A percentile compares a stretch with the other conserved stretches of the same genome.
Evolutionary conservation across 495 filamentous ascomycete genomes (phyloP).

Genomic region (Amphirosellinia nigrospora): DNA sequence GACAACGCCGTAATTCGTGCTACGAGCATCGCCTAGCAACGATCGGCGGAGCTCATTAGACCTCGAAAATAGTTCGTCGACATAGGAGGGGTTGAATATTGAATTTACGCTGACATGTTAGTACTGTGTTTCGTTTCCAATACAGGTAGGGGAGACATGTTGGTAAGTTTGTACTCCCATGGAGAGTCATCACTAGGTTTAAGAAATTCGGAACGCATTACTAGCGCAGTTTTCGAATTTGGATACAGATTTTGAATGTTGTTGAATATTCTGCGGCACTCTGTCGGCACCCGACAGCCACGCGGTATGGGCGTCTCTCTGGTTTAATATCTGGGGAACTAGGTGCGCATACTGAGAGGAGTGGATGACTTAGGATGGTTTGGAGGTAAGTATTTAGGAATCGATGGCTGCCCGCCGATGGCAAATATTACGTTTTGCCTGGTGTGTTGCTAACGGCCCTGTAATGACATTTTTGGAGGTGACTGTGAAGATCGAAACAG

Average conservation of each 20-base stretch:
- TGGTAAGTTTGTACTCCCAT: slow-evolving; percentile 64
- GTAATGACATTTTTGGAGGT: slow-evolving; percentile 45
- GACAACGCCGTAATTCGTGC: slow-evolving; percentile 95
- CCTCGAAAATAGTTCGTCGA: slow-evolving; percentile 74
- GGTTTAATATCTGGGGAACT: slow-evolving; percentile 64
- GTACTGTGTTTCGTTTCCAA: background rate
- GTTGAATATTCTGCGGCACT: slow-evolving; percentile 95
- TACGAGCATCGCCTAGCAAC: slow-evolving; percentile 68
- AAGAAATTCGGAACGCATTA: slow-evolving; percentile 80
- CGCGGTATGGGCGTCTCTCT: slow-evolving; percentile 65
- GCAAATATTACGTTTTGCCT: slow-evolving; percentile 87
- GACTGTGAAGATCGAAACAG: slow-evolving; percentile 58
- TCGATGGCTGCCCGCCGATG: slow-evolving; percentile 77
- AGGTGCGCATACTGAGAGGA: slow-evolving; percentile 83
- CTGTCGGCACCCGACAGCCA: slow-evolving; percentile 90
- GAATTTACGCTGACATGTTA: slow-evolving; percentile 78
- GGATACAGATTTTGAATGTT: slow-evolving; percentile 84
- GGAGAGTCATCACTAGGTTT: slow-evolving; percentile 94
- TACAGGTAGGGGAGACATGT: background rate
- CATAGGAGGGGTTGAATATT: slow-evolving; percentile 86
- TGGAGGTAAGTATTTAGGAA: slow-evolving; percentile 69
- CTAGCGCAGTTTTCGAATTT: slow-evolving; percentile 73
- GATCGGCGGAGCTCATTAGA: slow-evolving; percentile 64
- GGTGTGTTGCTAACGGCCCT: slow-evolving; percentile 42
- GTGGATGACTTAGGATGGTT: slow-evolving; percentile 76